A percentile compares a stretch with the other conserved stretches of the same genome.
These are phyloP conservation scores for Chaetomium fimeti DNA, from an alignment of 495 filamentous ascomycete species.

Conservation along the genomic window DNA sequence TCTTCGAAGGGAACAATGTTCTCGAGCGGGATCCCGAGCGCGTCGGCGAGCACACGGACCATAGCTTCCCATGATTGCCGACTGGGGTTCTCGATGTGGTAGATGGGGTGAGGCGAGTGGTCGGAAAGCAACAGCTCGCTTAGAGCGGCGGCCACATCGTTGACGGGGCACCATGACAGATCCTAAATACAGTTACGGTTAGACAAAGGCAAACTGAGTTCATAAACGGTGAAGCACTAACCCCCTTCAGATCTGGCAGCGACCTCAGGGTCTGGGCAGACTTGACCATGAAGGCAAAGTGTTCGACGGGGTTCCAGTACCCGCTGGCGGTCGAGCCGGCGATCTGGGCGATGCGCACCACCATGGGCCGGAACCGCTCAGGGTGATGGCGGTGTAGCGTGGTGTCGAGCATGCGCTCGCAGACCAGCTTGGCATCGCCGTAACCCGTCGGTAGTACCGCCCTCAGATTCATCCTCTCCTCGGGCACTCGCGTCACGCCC, in stretches of 20 bases:
- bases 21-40: constrained; percentile 37
- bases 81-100: constrained; percentile 58
- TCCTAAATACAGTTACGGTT: neutral
- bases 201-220: neutral
- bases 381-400: constrained; percentile 49
- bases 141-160: constrained; percentile 45
- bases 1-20: constrained; percentile 47
- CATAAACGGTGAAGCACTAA: neutral
- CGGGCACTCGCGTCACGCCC: constrained; percentile 36
- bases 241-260: constrained; percentile 44
- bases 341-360: constrained; percentile 51
- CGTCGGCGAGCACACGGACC: constrained; percentile 42
- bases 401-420: constrained; percentile 51
- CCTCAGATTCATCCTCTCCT: constrained; percentile 37
- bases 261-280: constrained; percentile 48
- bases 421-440: constrained; percentile 51
- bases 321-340: constrained; percentile 49
- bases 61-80: constrained; percentile 51
- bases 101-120: constrained; percentile 41
- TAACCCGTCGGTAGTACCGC: constrained; percentile 49
- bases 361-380: constrained; percentile 44
- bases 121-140: constrained; percentile 38
- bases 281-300: constrained; percentile 52
- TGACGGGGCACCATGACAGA: constrained; percentile 50
- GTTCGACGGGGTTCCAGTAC: constrained; percentile 54